Conservation (phyloP, 139 green algal species). For the Chlamydomonas asymmetrica region DNA sequence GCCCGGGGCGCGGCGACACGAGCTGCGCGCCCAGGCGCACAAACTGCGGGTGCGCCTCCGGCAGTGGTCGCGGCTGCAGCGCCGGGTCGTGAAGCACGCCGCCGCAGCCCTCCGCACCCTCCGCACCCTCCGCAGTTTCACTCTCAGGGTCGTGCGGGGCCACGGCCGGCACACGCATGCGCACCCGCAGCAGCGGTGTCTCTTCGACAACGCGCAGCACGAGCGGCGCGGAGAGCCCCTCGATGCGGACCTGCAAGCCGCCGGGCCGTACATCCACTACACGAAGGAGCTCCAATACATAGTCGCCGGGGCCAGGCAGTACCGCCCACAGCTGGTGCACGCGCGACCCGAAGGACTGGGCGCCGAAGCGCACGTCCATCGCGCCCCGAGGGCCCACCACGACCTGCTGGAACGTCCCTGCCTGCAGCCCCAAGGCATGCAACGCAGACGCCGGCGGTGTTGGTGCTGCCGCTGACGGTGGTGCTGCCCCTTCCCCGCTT, state of each 20-base stretch:
- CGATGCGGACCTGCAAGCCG: conserved; percentile 27
- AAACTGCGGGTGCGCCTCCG: conserved; percentile 25
- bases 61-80: conserved; percentile 29
- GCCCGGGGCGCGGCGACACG: conserved; percentile 24
- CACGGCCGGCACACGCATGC: conserved; percentile 22
- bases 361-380: conserved; percentile 9
- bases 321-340: conserved; percentile 30
- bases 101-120: not conserved
- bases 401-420: conserved; percentile 36
- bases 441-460: conserved; percentile 6
- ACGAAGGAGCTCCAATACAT: conserved; percentile 32
- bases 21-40: conserved; percentile 26
- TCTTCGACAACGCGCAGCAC: conserved; percentile 23
- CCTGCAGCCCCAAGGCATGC: conserved; percentile 6
- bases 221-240: conserved; percentile 22
- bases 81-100: conserved; percentile 31
- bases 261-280: not conserved
- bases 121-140: not conserved
- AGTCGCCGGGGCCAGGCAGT: conserved; percentile 39
- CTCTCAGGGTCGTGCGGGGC: not conserved
- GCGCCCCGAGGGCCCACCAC: conserved; percentile 1
- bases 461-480: not conserved
- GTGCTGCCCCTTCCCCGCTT: not conserved
- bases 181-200: conserved; percentile 35
- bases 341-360: not conserved